A percentile compares a stretch with the other conserved stretches of the same genome.
Evolutionary conservation across 1,284 basidiomycete genomes (phyloP).

Genomic region (Ceratobasidium sp.): DNA sequence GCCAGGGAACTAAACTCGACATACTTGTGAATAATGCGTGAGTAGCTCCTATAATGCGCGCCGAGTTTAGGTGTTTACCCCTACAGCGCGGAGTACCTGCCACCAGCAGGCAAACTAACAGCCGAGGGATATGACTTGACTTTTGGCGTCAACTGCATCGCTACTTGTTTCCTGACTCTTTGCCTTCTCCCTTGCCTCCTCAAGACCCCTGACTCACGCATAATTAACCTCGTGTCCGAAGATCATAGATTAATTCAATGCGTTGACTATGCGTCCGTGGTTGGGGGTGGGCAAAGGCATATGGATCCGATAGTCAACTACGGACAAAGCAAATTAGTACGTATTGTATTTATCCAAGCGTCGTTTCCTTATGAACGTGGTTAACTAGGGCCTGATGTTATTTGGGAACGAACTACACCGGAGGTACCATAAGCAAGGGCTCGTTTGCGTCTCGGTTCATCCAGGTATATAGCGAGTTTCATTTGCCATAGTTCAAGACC

Average conservation of each 20-base stretch:
- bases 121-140: conserved; percentile 40
- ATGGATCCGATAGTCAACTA: conserved; percentile 37
- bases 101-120: conserved; percentile 26
- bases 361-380: background rate
- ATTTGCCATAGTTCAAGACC: background rate
- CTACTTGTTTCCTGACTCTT: conserved; percentile 33
- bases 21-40: conserved; percentile 41
- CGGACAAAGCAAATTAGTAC: conserved; percentile 42
- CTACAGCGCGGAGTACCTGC: conserved; percentile 32
- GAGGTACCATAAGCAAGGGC: conserved; percentile 48
- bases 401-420: conserved; percentile 49
- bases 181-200: conserved; percentile 45
- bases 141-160: conserved; percentile 42
- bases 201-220: conserved; percentile 23
- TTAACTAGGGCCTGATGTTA: conserved; percentile 43
- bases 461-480: conserved; percentile 44
- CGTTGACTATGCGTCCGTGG: conserved; percentile 27
- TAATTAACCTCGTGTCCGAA: conserved; percentile 33
- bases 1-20: conserved; percentile 35
- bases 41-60: background rate
- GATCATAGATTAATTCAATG: conserved; percentile 24
- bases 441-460: conserved; percentile 48
- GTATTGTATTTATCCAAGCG: background rate
- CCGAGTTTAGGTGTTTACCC: background rate
- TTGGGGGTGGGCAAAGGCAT: conserved; percentile 36